Conservation (phyloP, 768 basidiomycete genomes). For the Lentinus brumalis region DNA sequence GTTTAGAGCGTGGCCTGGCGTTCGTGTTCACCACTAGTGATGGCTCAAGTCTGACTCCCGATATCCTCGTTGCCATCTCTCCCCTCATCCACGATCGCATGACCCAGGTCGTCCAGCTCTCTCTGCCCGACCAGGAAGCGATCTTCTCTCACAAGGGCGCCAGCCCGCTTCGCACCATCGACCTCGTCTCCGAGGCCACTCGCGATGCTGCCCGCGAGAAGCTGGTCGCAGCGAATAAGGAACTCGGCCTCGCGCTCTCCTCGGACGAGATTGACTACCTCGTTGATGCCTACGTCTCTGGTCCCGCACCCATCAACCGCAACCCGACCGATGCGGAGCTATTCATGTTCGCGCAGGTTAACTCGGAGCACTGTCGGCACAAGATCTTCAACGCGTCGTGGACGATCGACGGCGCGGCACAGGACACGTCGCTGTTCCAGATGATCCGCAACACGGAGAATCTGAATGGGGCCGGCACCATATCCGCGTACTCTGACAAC, state of each 20-base stretch:
- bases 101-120: conserved; percentile 78
- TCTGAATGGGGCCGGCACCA: conserved; percentile 71
- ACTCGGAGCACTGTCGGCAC: conserved; percentile 99
- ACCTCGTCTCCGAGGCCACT: conserved; percentile 45
- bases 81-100: conserved; percentile 91
- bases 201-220: conserved; percentile 55
- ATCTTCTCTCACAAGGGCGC: conserved; percentile 67
- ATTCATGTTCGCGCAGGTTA: conserved; percentile 99
- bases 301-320: conserved; percentile 63
- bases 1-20: conserved; percentile 83
- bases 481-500: conserved; percentile 98
- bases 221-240: conserved; percentile 76
- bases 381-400: conserved; percentile 99
- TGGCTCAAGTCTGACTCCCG: conserved; percentile 41
- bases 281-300: conserved; percentile 83
- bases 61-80: conserved; percentile 56
- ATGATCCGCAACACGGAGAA: conserved; percentile 98
- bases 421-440: conserved; percentile 81
- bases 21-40: conserved; percentile 60
- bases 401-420: conserved; percentile 74
- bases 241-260: conserved; percentile 89
- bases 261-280: conserved; percentile 91
- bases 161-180: conserved; percentile 69
- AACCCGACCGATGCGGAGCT: conserved; percentile 97
- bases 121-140: conserved; percentile 55